Conservation (phyloP, 148 eudicot species). For the Rhododendron henanense region DNA sequence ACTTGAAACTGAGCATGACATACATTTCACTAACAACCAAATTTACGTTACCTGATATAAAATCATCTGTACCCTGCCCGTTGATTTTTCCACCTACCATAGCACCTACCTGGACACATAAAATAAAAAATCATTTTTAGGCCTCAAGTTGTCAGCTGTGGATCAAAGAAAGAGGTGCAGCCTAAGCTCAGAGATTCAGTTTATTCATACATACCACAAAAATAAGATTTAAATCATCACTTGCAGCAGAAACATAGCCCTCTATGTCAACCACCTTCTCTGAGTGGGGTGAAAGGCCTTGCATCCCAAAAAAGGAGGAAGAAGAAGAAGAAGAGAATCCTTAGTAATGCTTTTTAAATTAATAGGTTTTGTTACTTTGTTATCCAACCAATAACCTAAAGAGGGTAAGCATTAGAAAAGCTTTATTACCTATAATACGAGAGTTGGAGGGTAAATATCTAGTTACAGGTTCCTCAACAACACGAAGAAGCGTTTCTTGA, state of each 20-base stretch:
- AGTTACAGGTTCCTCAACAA: slow-evolving; percentile 22
- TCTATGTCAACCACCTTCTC: slow-evolving; percentile 27
- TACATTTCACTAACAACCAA: not conserved
- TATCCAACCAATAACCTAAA: not conserved
- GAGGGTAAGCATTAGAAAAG: not conserved
- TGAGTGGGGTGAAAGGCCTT: slow-evolving; percentile 31
- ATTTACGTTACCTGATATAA: not conserved
- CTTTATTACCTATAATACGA: slow-evolving; percentile 6
- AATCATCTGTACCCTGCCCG: not conserved
- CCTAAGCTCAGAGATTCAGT: no score
- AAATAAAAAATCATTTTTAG: no score
- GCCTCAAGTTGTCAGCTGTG: no score
- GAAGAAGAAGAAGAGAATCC: not conserved
- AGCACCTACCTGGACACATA: no score
- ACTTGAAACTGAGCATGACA: not conserved
- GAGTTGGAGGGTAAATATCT: slow-evolving; percentile 24
- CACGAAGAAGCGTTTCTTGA: slow-evolving; percentile 26
- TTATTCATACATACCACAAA: no score
- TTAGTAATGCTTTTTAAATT: not conserved
- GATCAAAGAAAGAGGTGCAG: no score
- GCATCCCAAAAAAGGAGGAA: not conserved
- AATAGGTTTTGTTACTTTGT: not conserved
- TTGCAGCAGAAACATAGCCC: slow-evolving; percentile 21
- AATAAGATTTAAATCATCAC: slow-evolving; percentile 14
- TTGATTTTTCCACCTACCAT: no score